These are phyloP conservation scores for Syncephalastrum racemosum DNA, from an alignment of 371 early-diverging fungal genomes.

Conservation along the genomic window DNA sequence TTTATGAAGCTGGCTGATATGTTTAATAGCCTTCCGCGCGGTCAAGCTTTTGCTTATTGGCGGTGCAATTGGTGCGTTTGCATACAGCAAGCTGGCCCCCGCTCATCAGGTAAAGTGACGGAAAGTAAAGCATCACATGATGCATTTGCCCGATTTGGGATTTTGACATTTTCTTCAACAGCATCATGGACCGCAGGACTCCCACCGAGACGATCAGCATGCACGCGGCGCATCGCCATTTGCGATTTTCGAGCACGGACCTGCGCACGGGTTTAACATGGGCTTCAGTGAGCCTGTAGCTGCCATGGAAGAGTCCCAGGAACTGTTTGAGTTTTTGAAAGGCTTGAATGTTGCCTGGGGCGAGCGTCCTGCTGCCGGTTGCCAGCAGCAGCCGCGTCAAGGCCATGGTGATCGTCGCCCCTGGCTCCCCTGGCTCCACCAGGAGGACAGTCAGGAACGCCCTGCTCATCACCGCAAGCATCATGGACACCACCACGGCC, in stretches of 20 bases:
- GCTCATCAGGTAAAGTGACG: too few species aligned
- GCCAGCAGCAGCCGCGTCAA: conserved; percentile 1
- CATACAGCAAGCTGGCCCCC: too few species aligned
- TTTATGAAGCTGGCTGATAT: neutral
- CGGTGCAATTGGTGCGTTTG: neutral
- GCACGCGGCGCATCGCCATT: too few species aligned
- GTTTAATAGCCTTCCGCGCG: neutral
- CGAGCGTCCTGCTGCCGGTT: neutral
- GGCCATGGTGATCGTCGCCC: conserved; percentile 9
- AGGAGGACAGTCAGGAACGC: neutral
- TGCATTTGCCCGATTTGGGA: too few species aligned
- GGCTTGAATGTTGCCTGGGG: conserved; percentile 7
- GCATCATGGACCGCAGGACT: too few species aligned
- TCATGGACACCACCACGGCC: neutral
- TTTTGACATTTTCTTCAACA: too few species aligned
- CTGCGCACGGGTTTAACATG: too few species aligned
- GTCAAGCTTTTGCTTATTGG: conserved; percentile 1
- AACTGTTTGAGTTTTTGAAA: conserved; percentile 8
- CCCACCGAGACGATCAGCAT: too few species aligned
- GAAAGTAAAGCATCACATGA: too few species aligned
- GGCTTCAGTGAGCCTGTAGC: neutral
- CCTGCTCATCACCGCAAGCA: neutral
- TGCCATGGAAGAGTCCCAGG: conserved; percentile 5
- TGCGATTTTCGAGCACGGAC: too few species aligned
- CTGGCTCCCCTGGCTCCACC: neutral